Evolutionary conservation across 2,329 filamentous ascomycete species (phyloP).

Genomic region (Didymella arachidicola): DNA sequence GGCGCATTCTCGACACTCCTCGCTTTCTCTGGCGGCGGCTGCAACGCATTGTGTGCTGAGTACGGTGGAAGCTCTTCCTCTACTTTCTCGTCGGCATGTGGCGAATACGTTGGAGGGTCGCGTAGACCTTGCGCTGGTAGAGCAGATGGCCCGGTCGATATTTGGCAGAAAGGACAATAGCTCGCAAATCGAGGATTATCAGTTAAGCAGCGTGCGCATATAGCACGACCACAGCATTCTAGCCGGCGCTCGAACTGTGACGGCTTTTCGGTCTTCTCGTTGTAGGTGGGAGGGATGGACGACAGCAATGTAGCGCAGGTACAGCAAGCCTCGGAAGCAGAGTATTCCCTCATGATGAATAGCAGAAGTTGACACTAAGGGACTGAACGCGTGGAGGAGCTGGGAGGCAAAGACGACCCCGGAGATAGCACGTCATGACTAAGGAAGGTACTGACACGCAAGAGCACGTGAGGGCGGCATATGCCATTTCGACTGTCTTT

Average conservation of each 20-base stretch:
- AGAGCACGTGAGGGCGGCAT: conserved; percentile 33
- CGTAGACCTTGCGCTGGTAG: conserved; percentile 68
- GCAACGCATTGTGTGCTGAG: conserved; percentile 43
- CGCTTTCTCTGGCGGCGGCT: conserved; percentile 44
- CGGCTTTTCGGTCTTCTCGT: conserved; percentile 67
- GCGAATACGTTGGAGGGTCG: conserved; percentile 72
- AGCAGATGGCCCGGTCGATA: conserved; percentile 67
- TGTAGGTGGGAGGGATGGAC: conserved; percentile 60
- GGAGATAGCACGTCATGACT: conserved; percentile 46
- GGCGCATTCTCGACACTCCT: conserved; percentile 52
- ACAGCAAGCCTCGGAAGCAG: conserved; percentile 65
- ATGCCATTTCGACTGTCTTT: background rate
- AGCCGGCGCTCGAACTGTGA: conserved; percentile 67
- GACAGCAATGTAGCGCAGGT: conserved; percentile 72
- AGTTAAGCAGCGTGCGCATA: conserved; percentile 75
- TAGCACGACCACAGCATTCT: conserved; percentile 73
- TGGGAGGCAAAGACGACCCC: conserved; percentile 22
- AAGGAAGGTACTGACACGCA: conserved; percentile 31
- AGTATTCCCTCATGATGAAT: conserved; percentile 16
- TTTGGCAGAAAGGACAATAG: conserved; percentile 79
- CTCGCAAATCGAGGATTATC: conserved; percentile 73
- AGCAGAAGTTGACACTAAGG: conserved; percentile 7
- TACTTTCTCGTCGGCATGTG: conserved; percentile 44
- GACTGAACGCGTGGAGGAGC: conserved; percentile 10
- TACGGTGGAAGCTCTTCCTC: conserved; percentile 57